These are phyloP conservation scores for Elaeis guineensis DNA, from an alignment of 176 grass and related monocot species.

Conservation along the genomic window DNA sequence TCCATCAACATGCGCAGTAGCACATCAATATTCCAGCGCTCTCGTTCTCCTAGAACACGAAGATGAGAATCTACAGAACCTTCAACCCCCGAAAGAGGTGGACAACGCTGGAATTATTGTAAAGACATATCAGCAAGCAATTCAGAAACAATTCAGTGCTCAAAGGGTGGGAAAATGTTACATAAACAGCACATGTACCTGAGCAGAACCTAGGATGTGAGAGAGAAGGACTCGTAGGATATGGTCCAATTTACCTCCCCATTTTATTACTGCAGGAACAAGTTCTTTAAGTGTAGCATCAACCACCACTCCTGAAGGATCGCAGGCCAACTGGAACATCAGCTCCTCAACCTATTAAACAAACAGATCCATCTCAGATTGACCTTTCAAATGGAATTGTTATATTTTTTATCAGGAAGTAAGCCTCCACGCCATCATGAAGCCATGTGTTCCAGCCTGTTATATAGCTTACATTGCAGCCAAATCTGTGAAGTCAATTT, in stretches of 20 bases:
- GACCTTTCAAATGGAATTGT: constrained; percentile 18
- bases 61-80: constrained; percentile 87
- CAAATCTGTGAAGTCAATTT: constrained; percentile 40
- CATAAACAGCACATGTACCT: constrained; percentile 37
- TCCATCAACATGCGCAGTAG: constrained; percentile 77
- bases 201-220: constrained; percentile 78
- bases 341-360: constrained; percentile 82
- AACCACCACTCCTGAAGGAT: constrained; percentile 80
- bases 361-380: constrained; percentile 27
- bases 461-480: constrained; percentile 32
- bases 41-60: constrained; percentile 71
- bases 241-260: constrained; percentile 94
- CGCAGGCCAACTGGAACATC: constrained; percentile 88
- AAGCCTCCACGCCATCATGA: constrained; percentile 10
- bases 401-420: constrained; percentile 14
- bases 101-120: constrained; percentile 58
- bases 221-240: constrained; percentile 66
- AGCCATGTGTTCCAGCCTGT: constrained; percentile 21
- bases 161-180: not conserved
- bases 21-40: constrained; percentile 88
- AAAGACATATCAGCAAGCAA: constrained; percentile 25
- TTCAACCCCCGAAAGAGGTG: constrained; percentile 87
- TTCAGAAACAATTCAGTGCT: not conserved
- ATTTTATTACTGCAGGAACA: constrained; percentile 76
- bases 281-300: constrained; percentile 79